These are phyloP conservation scores for Xylaria sp. DNA, from an alignment of 2,329 filamentous ascomycete species.

Conservation along the genomic window DNA sequence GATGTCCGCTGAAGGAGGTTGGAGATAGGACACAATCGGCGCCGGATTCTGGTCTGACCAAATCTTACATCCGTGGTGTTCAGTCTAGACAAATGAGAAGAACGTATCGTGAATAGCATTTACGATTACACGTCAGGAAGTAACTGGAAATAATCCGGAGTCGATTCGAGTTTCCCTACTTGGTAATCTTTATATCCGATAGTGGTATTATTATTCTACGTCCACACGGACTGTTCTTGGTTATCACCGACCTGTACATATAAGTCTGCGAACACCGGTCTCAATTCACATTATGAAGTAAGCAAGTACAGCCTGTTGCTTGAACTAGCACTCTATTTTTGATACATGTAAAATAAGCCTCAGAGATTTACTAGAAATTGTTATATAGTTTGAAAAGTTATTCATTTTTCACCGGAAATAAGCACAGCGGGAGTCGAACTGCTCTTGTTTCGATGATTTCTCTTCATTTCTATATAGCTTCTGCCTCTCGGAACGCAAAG, in stretches of 20 bases:
- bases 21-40: constrained; percentile 3
- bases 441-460: not conserved
- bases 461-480: not conserved
- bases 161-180: not conserved
- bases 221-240: not conserved
- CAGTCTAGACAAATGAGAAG: too few species aligned
- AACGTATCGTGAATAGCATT: not conserved
- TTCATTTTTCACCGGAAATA: not conserved
- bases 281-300: too few species aligned
- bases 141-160: not conserved
- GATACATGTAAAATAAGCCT: too few species aligned
- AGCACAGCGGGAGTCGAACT: not conserved
- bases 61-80: not conserved
- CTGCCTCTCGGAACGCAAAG: not conserved
- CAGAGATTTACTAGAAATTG: not conserved
- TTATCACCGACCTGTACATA: not conserved
- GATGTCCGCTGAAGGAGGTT: not conserved
- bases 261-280: too few species aligned
- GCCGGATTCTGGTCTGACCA: not conserved
- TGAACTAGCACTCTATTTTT: too few species aligned
- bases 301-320: too few species aligned
- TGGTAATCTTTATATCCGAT: not conserved
- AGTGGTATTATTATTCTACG: not conserved
- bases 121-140: not conserved
- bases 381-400: not conserved